Conservation (phyloP, 2,329 filamentous ascomycete genomes). For the Reticulascus tulasneorum region DNA sequence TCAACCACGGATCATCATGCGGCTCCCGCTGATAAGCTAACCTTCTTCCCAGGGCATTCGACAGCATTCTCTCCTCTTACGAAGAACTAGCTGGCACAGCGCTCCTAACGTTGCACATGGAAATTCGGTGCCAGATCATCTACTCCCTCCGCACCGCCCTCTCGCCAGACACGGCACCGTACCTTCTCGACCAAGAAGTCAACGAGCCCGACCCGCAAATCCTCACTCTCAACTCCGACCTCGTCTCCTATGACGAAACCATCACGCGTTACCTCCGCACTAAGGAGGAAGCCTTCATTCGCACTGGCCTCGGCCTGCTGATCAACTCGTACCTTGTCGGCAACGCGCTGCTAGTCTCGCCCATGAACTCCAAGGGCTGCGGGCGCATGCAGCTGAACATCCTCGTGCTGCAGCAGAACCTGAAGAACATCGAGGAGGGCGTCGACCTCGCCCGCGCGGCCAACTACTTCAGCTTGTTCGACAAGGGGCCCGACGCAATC, state of each 20-base stretch:
- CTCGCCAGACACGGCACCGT: conserved; percentile 58
- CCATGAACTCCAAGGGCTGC: conserved; percentile 81
- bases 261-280: conserved; percentile 68
- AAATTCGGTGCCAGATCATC: conserved; percentile 80
- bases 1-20: not conserved
- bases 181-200: conserved; percentile 66
- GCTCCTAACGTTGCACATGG: conserved; percentile 81
- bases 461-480: conserved; percentile 67
- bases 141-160: conserved; percentile 66
- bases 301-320: conserved; percentile 69
- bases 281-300: conserved; percentile 70
- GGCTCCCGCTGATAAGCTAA: conserved; percentile 16
- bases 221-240: conserved; percentile 74
- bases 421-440: conserved; percentile 82
- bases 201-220: conserved; percentile 76
- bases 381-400: conserved; percentile 92
- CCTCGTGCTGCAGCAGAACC: conserved; percentile 89
- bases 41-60: conserved; percentile 61
- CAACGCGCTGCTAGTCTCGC: conserved; percentile 65
- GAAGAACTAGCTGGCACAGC: conserved; percentile 74
- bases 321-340: conserved; percentile 76
- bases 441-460: conserved; percentile 61
- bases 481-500: conserved; percentile 60
- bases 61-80: conserved; percentile 79
- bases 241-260: conserved; percentile 85